These are phyloP conservation scores for Candida labiduridarum DNA, from an alignment of 1,139 yeast species.

Conservation along the genomic window DNA sequence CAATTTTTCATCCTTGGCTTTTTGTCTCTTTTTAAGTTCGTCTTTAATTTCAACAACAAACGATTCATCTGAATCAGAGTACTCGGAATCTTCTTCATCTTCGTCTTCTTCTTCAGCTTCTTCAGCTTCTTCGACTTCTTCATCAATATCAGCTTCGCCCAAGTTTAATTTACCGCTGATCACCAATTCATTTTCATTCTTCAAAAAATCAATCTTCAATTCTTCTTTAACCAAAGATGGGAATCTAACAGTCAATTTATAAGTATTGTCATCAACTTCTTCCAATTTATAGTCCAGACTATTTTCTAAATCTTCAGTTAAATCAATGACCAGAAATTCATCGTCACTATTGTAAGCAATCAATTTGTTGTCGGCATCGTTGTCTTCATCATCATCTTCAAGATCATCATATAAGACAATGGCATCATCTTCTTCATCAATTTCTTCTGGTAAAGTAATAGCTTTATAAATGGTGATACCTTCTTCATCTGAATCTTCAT, in stretches of 20 bases:
- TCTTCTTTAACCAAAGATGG: conserved; percentile 49
- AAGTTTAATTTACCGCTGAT: conserved; percentile 46
- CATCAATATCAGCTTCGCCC: conserved; percentile 23
- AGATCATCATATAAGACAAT: conserved; percentile 26
- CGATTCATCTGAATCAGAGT: conserved; percentile 19
- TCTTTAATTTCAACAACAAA: conserved; percentile 23
- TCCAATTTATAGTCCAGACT: conserved; percentile 50
- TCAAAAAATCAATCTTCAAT: conserved; percentile 44
- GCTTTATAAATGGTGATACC: conserved; percentile 49
- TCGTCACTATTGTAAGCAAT: conserved; percentile 38
- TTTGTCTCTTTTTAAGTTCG: conserved; percentile 24
- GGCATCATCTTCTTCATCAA: conserved; percentile 26
- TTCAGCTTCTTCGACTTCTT: conserved; percentile 14
- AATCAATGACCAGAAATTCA: conserved; percentile 42
- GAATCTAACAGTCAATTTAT: conserved; percentile 46
- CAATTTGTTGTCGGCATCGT: conserved; percentile 23
- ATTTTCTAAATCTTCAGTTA: conserved; percentile 45
- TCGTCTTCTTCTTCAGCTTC: conserved; percentile 22
- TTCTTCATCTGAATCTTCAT: conserved; percentile 34
- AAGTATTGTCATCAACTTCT: conserved; percentile 42
- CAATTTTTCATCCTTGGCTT: conserved; percentile 25
- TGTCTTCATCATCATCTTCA: conserved; percentile 25
- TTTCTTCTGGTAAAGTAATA: conserved; percentile 40
- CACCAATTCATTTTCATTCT: conserved; percentile 46
- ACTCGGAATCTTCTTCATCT: conserved; percentile 33